A percentile compares a stretch with the other conserved stretches of the same genome.
Evolutionary conservation across 176 grass and related monocot genomes (phyloP).

Genomic region (maize (Zea mays)): DNA sequence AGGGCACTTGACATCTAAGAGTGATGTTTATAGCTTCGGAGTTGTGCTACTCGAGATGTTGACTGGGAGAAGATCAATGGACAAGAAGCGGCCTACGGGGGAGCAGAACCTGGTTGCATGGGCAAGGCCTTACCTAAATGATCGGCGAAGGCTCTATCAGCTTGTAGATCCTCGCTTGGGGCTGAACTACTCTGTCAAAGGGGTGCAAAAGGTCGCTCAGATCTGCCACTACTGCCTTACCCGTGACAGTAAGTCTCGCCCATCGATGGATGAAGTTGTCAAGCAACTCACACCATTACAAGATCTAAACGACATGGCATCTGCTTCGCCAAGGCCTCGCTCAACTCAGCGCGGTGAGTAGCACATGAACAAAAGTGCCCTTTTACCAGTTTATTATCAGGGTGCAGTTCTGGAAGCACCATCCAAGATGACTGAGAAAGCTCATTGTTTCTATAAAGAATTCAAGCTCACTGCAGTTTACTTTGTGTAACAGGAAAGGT

Average conservation of each 20-base stretch:
- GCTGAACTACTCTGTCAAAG: conserved; percentile 80
- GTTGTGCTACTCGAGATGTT: conserved; percentile 90
- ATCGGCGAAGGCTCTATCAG: conserved; percentile 74
- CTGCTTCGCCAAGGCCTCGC: conserved; percentile 53
- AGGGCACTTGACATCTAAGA: conserved; percentile 95
- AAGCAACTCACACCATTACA: conserved; percentile 68
- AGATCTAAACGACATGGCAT: conserved; percentile 75
- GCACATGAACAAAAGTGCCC: not conserved
- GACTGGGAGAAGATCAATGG: conserved; percentile 79
- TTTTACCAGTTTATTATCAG: not conserved
- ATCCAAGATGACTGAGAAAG: not conserved
- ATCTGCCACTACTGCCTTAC: conserved; percentile 76
- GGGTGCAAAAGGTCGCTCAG: conserved; percentile 76
- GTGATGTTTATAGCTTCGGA: conserved; percentile 85
- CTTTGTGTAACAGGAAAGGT: conserved; percentile 51
- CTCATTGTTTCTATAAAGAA: conserved; percentile 6
- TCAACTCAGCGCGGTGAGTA: conserved; percentile 66
- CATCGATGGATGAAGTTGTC: conserved; percentile 74
- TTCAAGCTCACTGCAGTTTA: not conserved
- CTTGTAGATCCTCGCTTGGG: conserved; percentile 90
- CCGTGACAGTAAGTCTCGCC: conserved; percentile 68
- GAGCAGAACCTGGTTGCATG: conserved; percentile 84
- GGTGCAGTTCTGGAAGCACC: not conserved
- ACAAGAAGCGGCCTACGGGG: conserved; percentile 78
- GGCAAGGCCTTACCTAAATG: conserved; percentile 74